A percentile compares a stretch with the other conserved stretches of the same genome.
Evolutionary conservation across 495 filamentous ascomycete species (phyloP).

Genomic region (Hypoxylon rickii): DNA sequence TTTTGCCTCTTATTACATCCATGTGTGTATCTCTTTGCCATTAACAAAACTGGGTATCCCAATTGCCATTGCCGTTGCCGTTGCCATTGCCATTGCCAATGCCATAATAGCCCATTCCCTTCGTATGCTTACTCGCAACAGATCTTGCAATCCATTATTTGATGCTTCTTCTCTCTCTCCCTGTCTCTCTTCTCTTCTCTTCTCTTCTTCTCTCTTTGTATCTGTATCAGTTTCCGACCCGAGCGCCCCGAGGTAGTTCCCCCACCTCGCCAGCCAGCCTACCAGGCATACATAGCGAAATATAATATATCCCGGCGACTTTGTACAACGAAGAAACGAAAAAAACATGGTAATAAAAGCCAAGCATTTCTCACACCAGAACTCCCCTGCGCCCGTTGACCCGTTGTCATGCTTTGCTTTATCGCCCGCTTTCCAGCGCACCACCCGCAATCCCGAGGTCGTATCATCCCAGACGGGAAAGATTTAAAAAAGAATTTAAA

Average conservation of each 20-base stretch:
- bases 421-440: conserved; percentile 18
- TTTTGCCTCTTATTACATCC: not conserved
- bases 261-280: conserved; percentile 5
- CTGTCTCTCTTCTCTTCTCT: too few species aligned
- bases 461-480: too few species aligned
- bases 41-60: too few species aligned
- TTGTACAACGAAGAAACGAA: not conserved
- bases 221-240: conserved; percentile 10
- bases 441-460: too few species aligned
- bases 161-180: too few species aligned
- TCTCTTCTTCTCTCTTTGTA: not conserved
- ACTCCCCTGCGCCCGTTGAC: conserved; percentile 32
- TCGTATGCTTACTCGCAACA: conserved; percentile 23
- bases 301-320: not conserved
- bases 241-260: too few species aligned
- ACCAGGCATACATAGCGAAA: conserved; percentile 4
- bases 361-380: not conserved
- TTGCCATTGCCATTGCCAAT: not conserved
- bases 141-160: not conserved
- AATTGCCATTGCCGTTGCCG: not conserved
- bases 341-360: not conserved
- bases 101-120: not conserved
- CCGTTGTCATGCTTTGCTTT: conserved; percentile 32
- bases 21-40: not conserved
- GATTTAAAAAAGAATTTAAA: not conserved